These are phyloP conservation scores for Rosa rugosa DNA, from an alignment of 306 rosid genomes.

Conservation along the genomic window DNA sequence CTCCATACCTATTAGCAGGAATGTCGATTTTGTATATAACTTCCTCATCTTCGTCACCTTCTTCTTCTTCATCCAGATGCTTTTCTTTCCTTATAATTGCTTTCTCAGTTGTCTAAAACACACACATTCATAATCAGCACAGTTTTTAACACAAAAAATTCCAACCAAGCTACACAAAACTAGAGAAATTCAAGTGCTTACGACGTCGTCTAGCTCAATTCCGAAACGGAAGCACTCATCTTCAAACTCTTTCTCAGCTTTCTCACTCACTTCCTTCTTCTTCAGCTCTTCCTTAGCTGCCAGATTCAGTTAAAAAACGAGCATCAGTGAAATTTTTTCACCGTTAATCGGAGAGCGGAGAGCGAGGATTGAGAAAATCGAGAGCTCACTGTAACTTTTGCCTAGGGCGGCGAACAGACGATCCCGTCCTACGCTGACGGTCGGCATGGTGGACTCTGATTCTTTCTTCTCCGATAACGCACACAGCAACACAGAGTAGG, in stretches of 20 bases:
- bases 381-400: conserved; percentile 67
- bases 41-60: conserved; percentile 53
- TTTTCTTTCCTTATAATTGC: conserved; percentile 82
- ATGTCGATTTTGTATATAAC: conserved; percentile 73
- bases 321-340: not conserved
- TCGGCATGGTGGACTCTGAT: conserved; percentile 63
- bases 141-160: not conserved
- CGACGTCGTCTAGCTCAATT: conserved; percentile 91
- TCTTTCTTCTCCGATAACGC: conserved; percentile 1
- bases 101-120: conserved; percentile 74
- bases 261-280: not conserved
- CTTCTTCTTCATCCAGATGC: conserved; percentile 67
- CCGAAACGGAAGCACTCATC: conserved; percentile 89
- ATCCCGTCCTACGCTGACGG: conserved; percentile 83
- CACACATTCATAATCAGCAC: not conserved
- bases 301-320: conserved; percentile 20
- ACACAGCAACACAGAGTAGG: not conserved
- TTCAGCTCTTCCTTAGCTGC: conserved; percentile 56
- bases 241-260: conserved; percentile 52
- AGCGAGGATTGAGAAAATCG: not conserved
- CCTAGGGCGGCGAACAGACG: conserved; percentile 74
- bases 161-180: not conserved
- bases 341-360: not conserved
- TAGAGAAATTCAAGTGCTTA: conserved; percentile 30
- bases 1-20: conserved; percentile 77